A percentile compares a stretch with the other conserved stretches of the same genome.
phyloP scores from a whole-genome alignment of 495 filamentous ascomycete species.

The Aspergillus sparsus region DNA sequence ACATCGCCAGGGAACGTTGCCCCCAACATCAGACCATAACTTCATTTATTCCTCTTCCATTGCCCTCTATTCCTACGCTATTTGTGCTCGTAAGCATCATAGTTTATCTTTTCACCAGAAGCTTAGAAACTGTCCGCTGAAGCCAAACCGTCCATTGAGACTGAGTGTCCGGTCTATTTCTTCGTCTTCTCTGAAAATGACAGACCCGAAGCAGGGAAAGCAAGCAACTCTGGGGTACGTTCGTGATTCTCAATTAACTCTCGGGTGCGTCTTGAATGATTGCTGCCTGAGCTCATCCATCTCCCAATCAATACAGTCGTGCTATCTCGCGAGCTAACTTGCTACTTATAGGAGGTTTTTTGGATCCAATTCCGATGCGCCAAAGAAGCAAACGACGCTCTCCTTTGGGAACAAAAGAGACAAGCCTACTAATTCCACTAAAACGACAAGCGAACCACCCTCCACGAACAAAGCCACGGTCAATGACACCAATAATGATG shows the following conservation, averaged over 20 bases:
- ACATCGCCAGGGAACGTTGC: slow-evolving; percentile 12
- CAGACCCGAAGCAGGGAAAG: slow-evolving; percentile 54
- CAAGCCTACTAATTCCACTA: slow-evolving; percentile 28
- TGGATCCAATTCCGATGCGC: slow-evolving; percentile 46
- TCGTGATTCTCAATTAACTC: slow-evolving; percentile 71
- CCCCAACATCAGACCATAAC: background rate
- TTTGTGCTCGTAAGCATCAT: too few species aligned
- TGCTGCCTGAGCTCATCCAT: slow-evolving; percentile 9
- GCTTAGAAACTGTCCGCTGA: too few species aligned
- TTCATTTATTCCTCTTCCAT: background rate
- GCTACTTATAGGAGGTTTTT: slow-evolving; percentile 42
- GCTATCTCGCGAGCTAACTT: background rate
- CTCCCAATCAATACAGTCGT: background rate
- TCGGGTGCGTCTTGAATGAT: slow-evolving; percentile 67
- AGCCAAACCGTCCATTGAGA: too few species aligned
- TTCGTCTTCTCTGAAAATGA: slow-evolving; percentile 29
- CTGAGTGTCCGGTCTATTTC: slow-evolving; percentile 6
- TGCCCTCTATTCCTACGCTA: background rate
- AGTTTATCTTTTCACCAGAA: too few species aligned
- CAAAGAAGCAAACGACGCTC: slow-evolving; percentile 72
- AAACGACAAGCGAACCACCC: slow-evolving; percentile 16
- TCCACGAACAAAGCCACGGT: slow-evolving; percentile 10
- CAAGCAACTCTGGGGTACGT: slow-evolving; percentile 96
- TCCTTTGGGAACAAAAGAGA: slow-evolving; percentile 55
- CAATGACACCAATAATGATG: slow-evolving; percentile 48